phyloP scores from a whole-genome alignment of 306 rosid species.

The Acacia crassicarpa region DNA sequence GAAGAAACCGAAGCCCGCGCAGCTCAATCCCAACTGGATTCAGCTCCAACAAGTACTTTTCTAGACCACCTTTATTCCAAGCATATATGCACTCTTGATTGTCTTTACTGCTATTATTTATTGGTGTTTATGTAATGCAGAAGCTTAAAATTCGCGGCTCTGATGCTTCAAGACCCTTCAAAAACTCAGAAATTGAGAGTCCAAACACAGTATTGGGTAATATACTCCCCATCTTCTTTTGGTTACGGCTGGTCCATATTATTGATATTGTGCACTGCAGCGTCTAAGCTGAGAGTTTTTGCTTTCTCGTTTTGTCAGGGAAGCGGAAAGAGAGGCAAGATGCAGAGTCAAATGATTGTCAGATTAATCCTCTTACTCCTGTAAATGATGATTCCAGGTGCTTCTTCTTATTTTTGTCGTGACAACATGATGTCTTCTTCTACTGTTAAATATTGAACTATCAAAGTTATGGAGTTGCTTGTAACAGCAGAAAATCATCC shows the following conservation, averaged over 20 bases:
- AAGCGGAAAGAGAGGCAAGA: slow-evolving; percentile 73
- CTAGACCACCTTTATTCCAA: neutral
- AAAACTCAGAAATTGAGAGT: slow-evolving; percentile 31
- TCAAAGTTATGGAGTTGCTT: neutral
- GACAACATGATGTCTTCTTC: neutral
- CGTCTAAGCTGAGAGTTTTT: neutral
- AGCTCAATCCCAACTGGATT: slow-evolving; percentile 85
- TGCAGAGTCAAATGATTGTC: slow-evolving; percentile 46
- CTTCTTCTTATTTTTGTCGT: slow-evolving; percentile 11
- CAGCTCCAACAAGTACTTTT: slow-evolving; percentile 59
- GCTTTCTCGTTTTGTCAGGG: slow-evolving; percentile 43
- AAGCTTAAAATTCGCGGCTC: slow-evolving; percentile 52
- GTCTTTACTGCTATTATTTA: neutral
- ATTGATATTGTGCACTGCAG: neutral
- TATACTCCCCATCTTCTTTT: neutral
- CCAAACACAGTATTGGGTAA: slow-evolving; percentile 61
- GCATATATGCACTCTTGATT: neutral
- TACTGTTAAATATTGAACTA: neutral
- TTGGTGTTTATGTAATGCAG: slow-evolving; percentile 42
- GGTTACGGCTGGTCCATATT: neutral
- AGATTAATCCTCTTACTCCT: slow-evolving; percentile 66
- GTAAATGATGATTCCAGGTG: slow-evolving; percentile 79
- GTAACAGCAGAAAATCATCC: too few species aligned
- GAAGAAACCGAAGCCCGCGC: slow-evolving; percentile 50
- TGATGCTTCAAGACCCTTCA: slow-evolving; percentile 44